These are phyloP conservation scores for Plasmodium vinckei DNA, from an alignment of 169 alveolate species.

Conservation along the genomic window DNA sequence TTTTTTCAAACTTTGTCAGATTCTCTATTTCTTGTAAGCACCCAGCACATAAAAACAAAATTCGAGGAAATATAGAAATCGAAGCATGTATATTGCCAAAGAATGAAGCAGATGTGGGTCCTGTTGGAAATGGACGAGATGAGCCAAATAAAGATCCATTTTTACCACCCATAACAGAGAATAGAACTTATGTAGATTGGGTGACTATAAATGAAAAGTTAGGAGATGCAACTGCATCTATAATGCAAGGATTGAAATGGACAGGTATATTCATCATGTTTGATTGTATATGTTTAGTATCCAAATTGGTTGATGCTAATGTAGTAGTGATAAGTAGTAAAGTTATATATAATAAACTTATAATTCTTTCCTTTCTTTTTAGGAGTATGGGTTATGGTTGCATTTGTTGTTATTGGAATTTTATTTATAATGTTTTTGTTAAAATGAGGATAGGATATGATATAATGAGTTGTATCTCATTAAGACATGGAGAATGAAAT, in stretches of 20 bases:
- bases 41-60: constrained; percentile 86
- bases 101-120: constrained; percentile 87
- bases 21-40: constrained; percentile 86
- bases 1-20: constrained; percentile 19
- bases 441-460: constrained; percentile 11
- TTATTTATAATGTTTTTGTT: constrained; percentile 57
- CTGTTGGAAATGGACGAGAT: constrained; percentile 94
- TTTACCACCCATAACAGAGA: constrained; percentile 89
- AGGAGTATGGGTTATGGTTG: constrained; percentile 74
- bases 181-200: constrained; percentile 93
- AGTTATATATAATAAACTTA: not conserved
- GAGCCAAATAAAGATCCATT: constrained; percentile 93
- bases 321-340: constrained; percentile 10
- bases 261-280: constrained; percentile 71
- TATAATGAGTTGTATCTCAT: not conserved
- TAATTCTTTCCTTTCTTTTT: not conserved
- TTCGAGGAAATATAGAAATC: constrained; percentile 90
- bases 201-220: constrained; percentile 89
- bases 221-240: constrained; percentile 86
- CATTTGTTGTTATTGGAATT: constrained; percentile 36
- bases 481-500: not conserved
- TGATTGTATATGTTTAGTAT: not conserved
- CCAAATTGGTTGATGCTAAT: not conserved
- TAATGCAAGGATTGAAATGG: constrained; percentile 84
- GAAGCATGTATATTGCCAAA: constrained; percentile 89